phyloP scores from a whole-genome alignment of 352 stramenopile species.

The Phytophthora aleatoria region DNA sequence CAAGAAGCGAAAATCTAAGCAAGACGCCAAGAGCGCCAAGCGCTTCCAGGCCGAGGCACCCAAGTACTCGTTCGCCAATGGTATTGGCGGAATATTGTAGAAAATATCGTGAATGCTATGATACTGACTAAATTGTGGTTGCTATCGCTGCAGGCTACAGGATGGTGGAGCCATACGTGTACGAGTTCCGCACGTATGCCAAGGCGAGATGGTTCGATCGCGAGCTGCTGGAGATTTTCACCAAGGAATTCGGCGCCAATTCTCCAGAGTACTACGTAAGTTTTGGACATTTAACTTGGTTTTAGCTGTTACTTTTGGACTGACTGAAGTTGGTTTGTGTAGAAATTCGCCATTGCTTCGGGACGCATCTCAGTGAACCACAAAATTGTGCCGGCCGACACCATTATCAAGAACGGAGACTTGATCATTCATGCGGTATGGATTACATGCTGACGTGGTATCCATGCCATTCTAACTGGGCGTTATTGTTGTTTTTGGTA shows the following conservation, averaged over 20 bases:
- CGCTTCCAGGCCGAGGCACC: slow-evolving; percentile 47
- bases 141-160: slow-evolving; percentile 60
- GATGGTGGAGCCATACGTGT: slow-evolving; percentile 94
- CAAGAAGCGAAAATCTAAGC: slow-evolving; percentile 62
- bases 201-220: slow-evolving; percentile 94
- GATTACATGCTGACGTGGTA: not conserved
- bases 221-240: slow-evolving; percentile 93
- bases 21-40: slow-evolving; percentile 45
- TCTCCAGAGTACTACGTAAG: slow-evolving; percentile 87
- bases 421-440: slow-evolving; percentile 92
- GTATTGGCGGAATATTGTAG: slow-evolving; percentile 7
- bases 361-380: slow-evolving; percentile 95
- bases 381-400: slow-evolving; percentile 72
- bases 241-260: slow-evolving; percentile 83
- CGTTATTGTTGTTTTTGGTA: slow-evolving; percentile 18
- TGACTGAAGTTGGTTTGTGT: slow-evolving; percentile 11
- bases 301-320: slow-evolving; percentile 1
- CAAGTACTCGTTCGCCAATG: slow-evolving; percentile 71
- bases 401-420: slow-evolving; percentile 92
- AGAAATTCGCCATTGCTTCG: slow-evolving; percentile 92
- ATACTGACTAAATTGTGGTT: slow-evolving; percentile 1
- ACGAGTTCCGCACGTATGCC: slow-evolving; percentile 94
- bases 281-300: not conserved
- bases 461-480: slow-evolving; percentile 1
- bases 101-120: slow-evolving; percentile 14